Base-by-base conservation (phyloP, 805 yeast genomes). In the Lachancea lanzarotensis region DNA sequence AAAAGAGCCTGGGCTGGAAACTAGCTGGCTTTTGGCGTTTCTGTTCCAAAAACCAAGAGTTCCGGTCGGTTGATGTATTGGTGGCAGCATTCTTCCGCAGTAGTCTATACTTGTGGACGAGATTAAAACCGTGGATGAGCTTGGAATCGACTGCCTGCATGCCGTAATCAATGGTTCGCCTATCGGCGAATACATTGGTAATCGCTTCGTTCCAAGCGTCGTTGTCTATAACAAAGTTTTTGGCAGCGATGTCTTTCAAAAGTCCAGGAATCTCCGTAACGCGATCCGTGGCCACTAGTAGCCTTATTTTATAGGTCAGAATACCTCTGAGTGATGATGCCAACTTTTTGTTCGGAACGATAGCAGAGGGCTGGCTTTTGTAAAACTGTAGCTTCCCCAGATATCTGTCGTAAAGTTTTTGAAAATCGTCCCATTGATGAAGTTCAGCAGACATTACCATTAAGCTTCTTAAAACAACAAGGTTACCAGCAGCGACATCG, bases 41-140 rank as follows among this genome's bases (percentile, higher is more conserved):
- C 19, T 46, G 51, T 34, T 52, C 45, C 22, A 57, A 40, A n/a
- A 54, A 42, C 56, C 59, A 52, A 11, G 60, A 39, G 15, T 39
- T 37, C 16, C 49, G 45, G 38, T 50, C 50, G 4, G 53, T 49
- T 9, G 42, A 26, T 11, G 54, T 46, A 26, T 45, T 47, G 22
- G 51, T 50, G 15, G 43, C 35, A 3, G 53, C 43, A 9, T 38
- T 26, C 38, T 48, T 54, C 26, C 43, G 51, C 16, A 56, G 45
- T 19, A 50, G 46, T 45, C 65, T 55, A 22, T 42, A 47, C 39
- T 59, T 62, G 44, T 57, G 64, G 25, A 47, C 63, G 52, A 55
- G 50, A 31, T 58, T 62, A 37, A 49, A 62, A 6, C 74, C 74
- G 46, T 68, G 69, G 40, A 69, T 63, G n/a, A 69, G 48, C 27